Evolutionary conservation across 441 rosid species (phyloP).

Genomic region (Populus trichocarpa): DNA sequence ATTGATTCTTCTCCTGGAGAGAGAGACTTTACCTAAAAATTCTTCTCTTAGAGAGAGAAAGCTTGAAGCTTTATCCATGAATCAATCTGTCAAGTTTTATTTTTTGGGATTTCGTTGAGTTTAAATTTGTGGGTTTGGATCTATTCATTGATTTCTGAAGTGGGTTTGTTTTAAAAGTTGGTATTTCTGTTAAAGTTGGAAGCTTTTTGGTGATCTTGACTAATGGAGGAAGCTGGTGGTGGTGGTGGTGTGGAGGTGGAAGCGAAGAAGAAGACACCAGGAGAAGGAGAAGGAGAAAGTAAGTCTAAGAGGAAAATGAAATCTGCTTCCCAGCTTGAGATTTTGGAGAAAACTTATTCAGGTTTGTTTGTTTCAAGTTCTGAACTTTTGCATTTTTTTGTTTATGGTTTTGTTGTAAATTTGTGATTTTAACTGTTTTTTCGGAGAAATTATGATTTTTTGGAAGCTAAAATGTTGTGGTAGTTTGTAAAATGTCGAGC

Average conservation of each 20-base stretch:
- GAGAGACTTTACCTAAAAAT: not conserved
- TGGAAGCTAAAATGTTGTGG: not conserved
- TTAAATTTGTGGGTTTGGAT: not conserved
- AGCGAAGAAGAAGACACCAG: conserved; percentile 61
- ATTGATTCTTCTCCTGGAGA: not conserved
- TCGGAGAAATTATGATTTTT: not conserved
- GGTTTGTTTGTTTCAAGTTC: conserved; percentile 29
- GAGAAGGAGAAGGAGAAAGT: conserved; percentile 44
- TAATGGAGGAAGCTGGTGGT: conserved; percentile 13
- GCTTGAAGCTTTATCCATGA: not conserved
- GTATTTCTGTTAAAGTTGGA: not conserved
- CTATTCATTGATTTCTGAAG: not conserved
- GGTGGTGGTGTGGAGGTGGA: conserved; percentile 26
- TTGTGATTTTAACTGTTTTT: not conserved
- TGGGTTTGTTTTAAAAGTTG: not conserved
- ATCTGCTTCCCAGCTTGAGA: conserved; percentile 82
- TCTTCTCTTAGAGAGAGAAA: conserved; percentile 4
- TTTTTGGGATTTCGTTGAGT: not conserved
- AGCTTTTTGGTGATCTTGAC: not conserved
- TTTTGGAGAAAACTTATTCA: conserved; percentile 77
- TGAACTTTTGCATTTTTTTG: not conserved
- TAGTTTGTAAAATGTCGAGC: conserved; percentile 1
- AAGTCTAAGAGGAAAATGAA: conserved; percentile 97
- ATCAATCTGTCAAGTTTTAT: not conserved
- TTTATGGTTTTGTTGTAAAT: not conserved